Conservation (phyloP, 257 asterid species). For the Asclepias syriaca region DNA sequence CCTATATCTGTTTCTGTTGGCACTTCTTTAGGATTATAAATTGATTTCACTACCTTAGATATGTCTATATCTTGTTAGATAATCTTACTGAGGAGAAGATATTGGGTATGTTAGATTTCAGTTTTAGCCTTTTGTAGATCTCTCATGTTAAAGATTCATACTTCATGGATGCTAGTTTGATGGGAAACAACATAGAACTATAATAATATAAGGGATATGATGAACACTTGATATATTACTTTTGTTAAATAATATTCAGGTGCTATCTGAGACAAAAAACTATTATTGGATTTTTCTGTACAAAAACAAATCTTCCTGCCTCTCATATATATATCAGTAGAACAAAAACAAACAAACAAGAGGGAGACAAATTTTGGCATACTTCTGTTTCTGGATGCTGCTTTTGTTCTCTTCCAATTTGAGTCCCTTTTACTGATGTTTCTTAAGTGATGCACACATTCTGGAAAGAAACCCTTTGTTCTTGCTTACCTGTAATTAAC, state of each 20-base stretch:
- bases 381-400: background rate
- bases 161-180: background rate
- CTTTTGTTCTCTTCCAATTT: background rate
- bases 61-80: background rate
- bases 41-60: background rate
- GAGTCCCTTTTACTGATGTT: background rate
- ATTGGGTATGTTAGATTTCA: background rate
- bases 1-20: constrained; percentile 49
- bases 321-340: background rate
- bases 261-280: background rate
- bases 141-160: background rate
- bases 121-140: background rate
- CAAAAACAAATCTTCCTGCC: background rate
- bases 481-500: constrained; percentile 7
- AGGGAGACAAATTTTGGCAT: no score
- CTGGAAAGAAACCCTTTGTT: constrained; percentile 10
- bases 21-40: constrained; percentile 29
- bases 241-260: background rate
- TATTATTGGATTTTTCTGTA: background rate
- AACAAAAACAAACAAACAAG: background rate
- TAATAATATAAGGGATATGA: background rate
- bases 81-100: background rate
- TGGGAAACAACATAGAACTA: background rate
- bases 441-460: constrained; percentile 13
- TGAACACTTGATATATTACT: background rate